phyloP scores from a whole-genome alignment of 768 basidiomycete genomes.

The Mycena chlorophos region DNA sequence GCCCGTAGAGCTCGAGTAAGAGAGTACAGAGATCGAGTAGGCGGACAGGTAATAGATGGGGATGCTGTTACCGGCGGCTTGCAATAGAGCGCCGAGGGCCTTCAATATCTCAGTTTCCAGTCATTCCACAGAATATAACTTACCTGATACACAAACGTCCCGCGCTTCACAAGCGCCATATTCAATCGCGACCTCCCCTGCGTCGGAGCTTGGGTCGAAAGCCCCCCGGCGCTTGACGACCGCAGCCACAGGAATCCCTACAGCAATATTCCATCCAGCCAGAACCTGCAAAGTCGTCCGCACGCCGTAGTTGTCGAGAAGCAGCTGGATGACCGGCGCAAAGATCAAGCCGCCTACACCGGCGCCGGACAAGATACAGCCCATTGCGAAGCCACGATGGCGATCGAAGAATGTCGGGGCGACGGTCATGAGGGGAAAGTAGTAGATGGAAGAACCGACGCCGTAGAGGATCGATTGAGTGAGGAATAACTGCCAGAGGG shows the following conservation, averaged over 20 bases:
- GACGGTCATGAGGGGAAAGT: conserved; percentile 45
- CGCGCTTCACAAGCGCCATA: conserved; percentile 38
- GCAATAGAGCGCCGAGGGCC: conserved; percentile 41
- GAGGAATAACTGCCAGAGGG: conserved; percentile 44
- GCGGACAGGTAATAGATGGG: conserved; percentile 45
- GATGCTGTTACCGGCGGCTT: conserved; percentile 46
- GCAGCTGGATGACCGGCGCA: conserved; percentile 37
- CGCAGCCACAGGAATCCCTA: conserved; percentile 38
- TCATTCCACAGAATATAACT: neutral
- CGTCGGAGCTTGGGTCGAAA: conserved; percentile 17
- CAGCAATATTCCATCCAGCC: conserved; percentile 40
- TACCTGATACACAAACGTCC: conserved; percentile 41
- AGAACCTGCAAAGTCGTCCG: conserved; percentile 39
- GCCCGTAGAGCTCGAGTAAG: conserved; percentile 37
- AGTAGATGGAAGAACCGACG: conserved; percentile 43
- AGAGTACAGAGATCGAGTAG: conserved; percentile 40
- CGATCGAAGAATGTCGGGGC: conserved; percentile 45
- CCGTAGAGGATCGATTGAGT: conserved; percentile 46
- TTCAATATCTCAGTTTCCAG: neutral
- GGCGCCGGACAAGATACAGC: conserved; percentile 41
- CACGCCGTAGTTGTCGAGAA: conserved; percentile 36
- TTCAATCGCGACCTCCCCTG: conserved; percentile 32
- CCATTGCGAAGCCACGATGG: conserved; percentile 48
- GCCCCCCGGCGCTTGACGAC: conserved; percentile 31
- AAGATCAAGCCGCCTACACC: conserved; percentile 46